Percentiles rank a stretch among this genome's conserved stretches.
phyloP scores from a whole-genome alignment of 2,329 filamentous ascomycete genomes.

The Pseudogymnoascus sp. region DNA sequence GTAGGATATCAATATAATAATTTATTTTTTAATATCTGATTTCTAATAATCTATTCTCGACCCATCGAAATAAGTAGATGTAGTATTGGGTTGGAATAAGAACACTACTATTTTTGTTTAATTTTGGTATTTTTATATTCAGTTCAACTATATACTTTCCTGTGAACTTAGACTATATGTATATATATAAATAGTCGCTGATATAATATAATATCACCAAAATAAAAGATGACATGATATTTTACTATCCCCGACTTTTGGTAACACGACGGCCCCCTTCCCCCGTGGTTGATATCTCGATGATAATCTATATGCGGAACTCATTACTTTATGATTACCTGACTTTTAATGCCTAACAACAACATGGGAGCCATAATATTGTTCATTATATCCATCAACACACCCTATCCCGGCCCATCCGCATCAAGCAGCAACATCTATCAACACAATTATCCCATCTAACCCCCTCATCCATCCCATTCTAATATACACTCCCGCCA shows the following conservation, averaged over 20 bases:
- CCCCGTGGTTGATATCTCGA: background rate
- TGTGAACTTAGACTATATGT: background rate
- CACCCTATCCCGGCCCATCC: background rate
- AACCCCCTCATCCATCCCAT: too few relatives aligned
- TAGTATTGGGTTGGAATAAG: background rate
- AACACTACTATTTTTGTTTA: background rate
- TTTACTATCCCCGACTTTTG: background rate
- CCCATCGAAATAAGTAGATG: background rate
- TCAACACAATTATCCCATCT: too few relatives aligned
- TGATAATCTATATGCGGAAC: background rate
- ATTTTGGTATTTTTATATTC: background rate
- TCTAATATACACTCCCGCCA: background rate
- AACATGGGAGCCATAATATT: background rate
- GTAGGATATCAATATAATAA: background rate
- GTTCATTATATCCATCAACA: background rate
- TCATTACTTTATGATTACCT: background rate
- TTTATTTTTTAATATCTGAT: background rate
- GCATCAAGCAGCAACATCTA: background rate
- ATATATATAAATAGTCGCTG: background rate
- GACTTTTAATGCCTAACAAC: background rate
- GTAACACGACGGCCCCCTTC: background rate
- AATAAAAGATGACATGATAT: background rate
- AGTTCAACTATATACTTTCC: background rate
- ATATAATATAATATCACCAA: background rate
- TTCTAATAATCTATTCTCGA: background rate